These are phyloP conservation scores for Physocladia obscura DNA, from an alignment of 192 early-diverging fungal genomes.

Conservation along the genomic window DNA sequence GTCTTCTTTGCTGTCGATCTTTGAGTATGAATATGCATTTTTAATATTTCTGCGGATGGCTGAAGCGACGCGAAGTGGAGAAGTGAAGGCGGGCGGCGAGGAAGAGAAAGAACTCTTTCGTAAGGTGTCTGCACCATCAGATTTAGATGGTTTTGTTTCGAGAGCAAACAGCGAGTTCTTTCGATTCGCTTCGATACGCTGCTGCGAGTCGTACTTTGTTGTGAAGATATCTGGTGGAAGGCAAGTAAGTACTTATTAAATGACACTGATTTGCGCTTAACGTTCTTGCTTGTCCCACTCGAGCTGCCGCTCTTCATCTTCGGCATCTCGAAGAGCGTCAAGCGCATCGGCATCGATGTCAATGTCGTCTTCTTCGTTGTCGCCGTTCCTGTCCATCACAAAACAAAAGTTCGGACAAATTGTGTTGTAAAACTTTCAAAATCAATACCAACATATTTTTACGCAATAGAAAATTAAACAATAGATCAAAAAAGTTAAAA, in stretches of 20 bases:
- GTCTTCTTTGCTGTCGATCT: too few species aligned
- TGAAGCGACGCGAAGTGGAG: too few species aligned
- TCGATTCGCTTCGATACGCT: background rate
- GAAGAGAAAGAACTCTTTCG: conserved; percentile 27
- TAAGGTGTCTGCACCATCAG: background rate
- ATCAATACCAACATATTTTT: too few species aligned
- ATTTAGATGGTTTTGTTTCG: background rate
- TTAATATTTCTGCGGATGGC: too few species aligned
- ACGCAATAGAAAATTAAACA: too few species aligned
- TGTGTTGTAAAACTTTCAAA: too few species aligned
- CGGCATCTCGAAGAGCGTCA: conserved; percentile 10
- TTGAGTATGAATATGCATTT: too few species aligned
- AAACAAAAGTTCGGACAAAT: too few species aligned
- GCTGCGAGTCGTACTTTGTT: background rate
- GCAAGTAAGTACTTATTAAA: background rate
- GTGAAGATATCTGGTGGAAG: conserved; percentile 4
- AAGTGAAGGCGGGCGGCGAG: conserved; percentile 35
- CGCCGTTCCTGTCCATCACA: too few species aligned
- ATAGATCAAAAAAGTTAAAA: too few species aligned
- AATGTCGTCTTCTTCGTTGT: conserved; percentile 6
- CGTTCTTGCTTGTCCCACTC: background rate
- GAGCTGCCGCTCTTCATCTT: background rate
- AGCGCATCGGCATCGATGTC: conserved; percentile 19
- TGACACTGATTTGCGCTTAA: background rate
- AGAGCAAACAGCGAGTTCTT: background rate